These are phyloP conservation scores for Trichoderma koningiopsis DNA, from an alignment of 2,329 filamentous ascomycete species.

Conservation along the genomic window DNA sequence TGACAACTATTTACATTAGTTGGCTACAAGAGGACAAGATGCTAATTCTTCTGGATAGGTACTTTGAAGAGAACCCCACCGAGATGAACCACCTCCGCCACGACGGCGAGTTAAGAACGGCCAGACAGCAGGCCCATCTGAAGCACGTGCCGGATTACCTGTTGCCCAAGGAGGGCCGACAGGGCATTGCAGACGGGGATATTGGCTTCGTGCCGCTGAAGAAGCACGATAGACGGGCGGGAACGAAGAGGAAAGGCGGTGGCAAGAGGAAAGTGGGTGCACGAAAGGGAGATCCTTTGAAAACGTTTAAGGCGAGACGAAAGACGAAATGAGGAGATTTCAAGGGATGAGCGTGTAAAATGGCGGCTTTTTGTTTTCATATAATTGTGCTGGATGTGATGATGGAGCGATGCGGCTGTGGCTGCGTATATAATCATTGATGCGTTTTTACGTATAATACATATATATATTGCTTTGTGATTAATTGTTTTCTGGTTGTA, in stretches of 20 bases:
- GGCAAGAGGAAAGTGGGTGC: conserved; percentile 48
- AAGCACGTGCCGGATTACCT: conserved; percentile 95
- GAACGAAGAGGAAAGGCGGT: conserved; percentile 46
- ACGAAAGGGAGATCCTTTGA: conserved; percentile 81
- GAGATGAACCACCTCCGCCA: conserved; percentile 87
- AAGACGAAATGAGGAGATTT: conserved; percentile 42
- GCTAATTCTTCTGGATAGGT: conserved; percentile 44
- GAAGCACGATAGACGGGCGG: conserved; percentile 54
- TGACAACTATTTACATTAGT: not conserved
- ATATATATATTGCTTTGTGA: not conserved
- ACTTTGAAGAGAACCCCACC: conserved; percentile 95
- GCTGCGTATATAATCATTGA: not conserved
- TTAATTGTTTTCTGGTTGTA: not conserved
- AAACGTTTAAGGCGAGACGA: conserved; percentile 75
- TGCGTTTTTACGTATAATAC: not conserved
- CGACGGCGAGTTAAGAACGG: conserved; percentile 82
- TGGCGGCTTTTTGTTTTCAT: not conserved
- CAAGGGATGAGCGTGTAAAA: not conserved
- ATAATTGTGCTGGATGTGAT: not conserved
- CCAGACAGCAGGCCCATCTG: conserved; percentile 82
- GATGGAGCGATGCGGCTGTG: not conserved
- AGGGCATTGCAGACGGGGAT: conserved; percentile 65
- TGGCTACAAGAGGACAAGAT: not conserved
- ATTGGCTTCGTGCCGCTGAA: conserved; percentile 75
- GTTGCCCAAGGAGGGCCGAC: conserved; percentile 75